These are phyloP conservation scores for Dioscorea alata DNA, from an alignment of 106 monocot species.

Conservation along the genomic window DNA sequence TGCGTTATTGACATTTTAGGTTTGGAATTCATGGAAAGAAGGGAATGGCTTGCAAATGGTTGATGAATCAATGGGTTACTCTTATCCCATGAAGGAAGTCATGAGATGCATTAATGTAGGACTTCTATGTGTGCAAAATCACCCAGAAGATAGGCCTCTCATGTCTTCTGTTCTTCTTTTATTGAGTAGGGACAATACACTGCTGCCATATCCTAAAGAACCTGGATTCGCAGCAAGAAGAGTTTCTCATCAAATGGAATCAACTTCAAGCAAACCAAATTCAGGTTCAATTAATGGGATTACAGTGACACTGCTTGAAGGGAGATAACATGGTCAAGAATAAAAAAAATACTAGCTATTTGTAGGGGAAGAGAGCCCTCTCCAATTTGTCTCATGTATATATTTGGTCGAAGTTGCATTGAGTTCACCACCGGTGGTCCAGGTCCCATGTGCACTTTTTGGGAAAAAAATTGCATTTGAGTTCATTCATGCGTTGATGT, in stretches of 20 bases:
- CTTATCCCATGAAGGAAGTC: not conserved
- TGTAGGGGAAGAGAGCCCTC: too few relatives aligned
- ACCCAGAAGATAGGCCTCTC: slow-evolving; percentile 12
- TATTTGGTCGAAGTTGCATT: too few relatives aligned
- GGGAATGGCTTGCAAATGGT: slow-evolving; percentile 13
- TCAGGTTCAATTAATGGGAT: not conserved
- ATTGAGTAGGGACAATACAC: slow-evolving; percentile 7
- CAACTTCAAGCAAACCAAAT: slow-evolving; percentile 5
- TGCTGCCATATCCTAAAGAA: slow-evolving; percentile 1
- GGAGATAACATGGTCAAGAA: slow-evolving; percentile 7
- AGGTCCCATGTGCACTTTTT: too few relatives aligned
- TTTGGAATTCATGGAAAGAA: slow-evolving; percentile 32
- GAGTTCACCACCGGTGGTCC: too few relatives aligned
- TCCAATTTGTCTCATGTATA: too few relatives aligned
- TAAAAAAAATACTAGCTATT: too few relatives aligned
- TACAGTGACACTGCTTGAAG: slow-evolving; percentile 3
- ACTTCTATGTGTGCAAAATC: slow-evolving; percentile 21
- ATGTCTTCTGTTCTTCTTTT: slow-evolving; percentile 13
- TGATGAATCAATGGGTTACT: slow-evolving; percentile 6
- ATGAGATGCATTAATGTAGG: slow-evolving; percentile 18
- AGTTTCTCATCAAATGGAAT: not conserved
- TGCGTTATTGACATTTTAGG: slow-evolving; percentile 2
- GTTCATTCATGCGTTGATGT: too few relatives aligned
- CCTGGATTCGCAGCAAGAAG: not conserved
- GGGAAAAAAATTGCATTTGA: too few relatives aligned